A percentile compares a stretch with the other conserved stretches of the same genome.
phyloP scores from a whole-genome alignment of 2,329 filamentous ascomycete genomes.

The Sclerotinia minor region DNA sequence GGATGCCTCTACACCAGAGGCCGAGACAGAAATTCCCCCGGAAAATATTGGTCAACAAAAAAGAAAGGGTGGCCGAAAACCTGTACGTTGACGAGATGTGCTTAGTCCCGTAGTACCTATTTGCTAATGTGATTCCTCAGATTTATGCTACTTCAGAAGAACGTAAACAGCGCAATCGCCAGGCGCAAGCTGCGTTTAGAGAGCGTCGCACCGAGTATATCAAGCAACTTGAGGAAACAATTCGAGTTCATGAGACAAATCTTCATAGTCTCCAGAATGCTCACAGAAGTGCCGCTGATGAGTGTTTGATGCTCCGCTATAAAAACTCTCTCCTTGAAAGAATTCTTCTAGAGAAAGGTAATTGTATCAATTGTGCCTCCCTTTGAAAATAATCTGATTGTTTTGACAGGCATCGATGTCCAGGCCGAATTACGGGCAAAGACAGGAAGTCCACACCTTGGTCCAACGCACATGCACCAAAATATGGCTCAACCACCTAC shows the following conservation, averaged over 20 bases:
- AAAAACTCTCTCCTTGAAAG: constrained; percentile 96
- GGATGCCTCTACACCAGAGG: constrained; percentile 55
- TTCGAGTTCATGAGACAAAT: constrained; percentile 94
- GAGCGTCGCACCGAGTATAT: constrained; percentile 98
- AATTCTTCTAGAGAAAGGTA: constrained; percentile 94
- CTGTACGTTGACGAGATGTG: constrained; percentile 59
- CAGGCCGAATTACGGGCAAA: constrained; percentile 93
- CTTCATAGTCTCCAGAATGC: constrained; percentile 90
- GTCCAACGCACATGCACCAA: constrained; percentile 65
- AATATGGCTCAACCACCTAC: constrained; percentile 71
- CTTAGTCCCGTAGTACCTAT: constrained; percentile 21
- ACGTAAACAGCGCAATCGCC: constrained; percentile 93
- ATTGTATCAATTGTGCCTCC: not conserved
- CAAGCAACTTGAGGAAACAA: constrained; percentile 96
- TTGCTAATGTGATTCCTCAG: constrained; percentile 49
- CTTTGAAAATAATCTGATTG: constrained; percentile 26
- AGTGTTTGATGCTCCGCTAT: constrained; percentile 96
- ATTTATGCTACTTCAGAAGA: constrained; percentile 99
- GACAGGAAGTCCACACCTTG: constrained; percentile 80
- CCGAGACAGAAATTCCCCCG: constrained; percentile 46
- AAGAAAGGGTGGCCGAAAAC: constrained; percentile 95
- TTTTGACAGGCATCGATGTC: constrained; percentile 79
- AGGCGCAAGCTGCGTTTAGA: constrained; percentile 95
- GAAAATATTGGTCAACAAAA: constrained; percentile 69
- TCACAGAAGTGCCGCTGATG: constrained; percentile 90